Evolutionary conservation across 2,329 filamentous ascomycete species (phyloP), one percentile per base, ranked within the genome.

Genomic region (Fusarium beomiforme): DNA sequence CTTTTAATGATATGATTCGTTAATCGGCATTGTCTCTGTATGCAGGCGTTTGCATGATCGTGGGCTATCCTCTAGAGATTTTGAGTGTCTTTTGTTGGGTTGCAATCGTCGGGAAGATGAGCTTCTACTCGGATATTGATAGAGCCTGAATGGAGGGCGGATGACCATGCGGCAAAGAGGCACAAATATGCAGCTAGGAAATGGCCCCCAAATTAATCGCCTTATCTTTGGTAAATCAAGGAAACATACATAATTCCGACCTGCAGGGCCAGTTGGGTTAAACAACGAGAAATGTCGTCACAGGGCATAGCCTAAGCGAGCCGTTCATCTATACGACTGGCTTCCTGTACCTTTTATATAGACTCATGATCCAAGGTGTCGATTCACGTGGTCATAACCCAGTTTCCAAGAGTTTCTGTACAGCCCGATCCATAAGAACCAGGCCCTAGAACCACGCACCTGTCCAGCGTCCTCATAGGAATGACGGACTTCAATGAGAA

Each of bases 141-240:
- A 34, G 33, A 50, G 34, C 47, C 47, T 50, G 23, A 21, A 23
- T 50, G 47, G 34, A 24, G 34, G 47, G 34, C 21, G n/a, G 47
- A 36, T 50, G 47, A 34, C 21, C 31, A 50, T 17, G 31, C 29
- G 1, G 47, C 6, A 1, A 12, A 50, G 31, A 0, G 47, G 47
- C 47, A 50, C 47, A 23, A 21, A 1, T 19, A 50, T 50, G 31
- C 47, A 5, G 47, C 47, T 34, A 34, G 8, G 47, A 24, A 34
- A 50, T 8, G n/a, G 21, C 47, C 47, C 47, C 47, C 29, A 50
- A 50, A 50, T 50, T 11, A n/a, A 24, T 50, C 16, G 17, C 6
- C 21, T 24, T 3, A 11, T 33, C 7, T 14, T 50, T n/a, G 2
- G 19, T 24, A 8, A 50, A 50, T 8, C 21, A 50, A 11, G 47